Percentiles rank a stretch among this genome's conserved stretches.
Evolutionary conservation across 2,329 filamentous ascomycete species (phyloP).

Genomic region (Volutella citrinella): DNA sequence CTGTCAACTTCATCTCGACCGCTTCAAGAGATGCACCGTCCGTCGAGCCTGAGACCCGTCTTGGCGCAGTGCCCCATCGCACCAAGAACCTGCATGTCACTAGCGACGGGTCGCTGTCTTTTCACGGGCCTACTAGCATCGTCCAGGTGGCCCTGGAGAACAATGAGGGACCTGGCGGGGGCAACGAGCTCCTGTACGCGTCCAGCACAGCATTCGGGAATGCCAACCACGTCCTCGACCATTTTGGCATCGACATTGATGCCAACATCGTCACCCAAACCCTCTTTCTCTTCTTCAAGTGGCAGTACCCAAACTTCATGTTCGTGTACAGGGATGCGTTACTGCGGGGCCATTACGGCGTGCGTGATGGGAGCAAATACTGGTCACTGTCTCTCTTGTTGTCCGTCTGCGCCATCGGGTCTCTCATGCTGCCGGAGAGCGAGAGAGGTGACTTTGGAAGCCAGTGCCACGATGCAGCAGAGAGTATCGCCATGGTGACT

Average conservation of each 20-base stretch:
- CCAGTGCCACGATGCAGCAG: conserved; percentile 19
- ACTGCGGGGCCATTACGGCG: conserved; percentile 20
- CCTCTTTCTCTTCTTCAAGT: conserved; percentile 24
- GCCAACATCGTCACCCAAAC: conserved; percentile 16
- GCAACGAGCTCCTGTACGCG: not conserved
- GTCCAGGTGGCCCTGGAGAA: too few relatives aligned
- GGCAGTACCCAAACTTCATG: conserved; percentile 30
- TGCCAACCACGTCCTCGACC: conserved; percentile 16
- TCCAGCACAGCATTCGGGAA: conserved; percentile 9
- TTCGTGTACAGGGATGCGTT: conserved; percentile 29
- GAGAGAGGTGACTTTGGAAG: conserved; percentile 9
- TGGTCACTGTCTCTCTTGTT: conserved; percentile 24
- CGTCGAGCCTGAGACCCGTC: not conserved
- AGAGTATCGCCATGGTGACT: conserved; percentile 23
- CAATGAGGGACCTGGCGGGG: conserved; percentile 4
- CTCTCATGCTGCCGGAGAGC: conserved; percentile 13
- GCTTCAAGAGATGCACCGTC: not conserved
- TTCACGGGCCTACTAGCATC: conserved; percentile 24
- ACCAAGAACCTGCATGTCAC: conserved; percentile 5
- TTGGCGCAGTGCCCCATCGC: too few relatives aligned
- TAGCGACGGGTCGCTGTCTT: conserved; percentile 13
- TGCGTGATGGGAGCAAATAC: conserved; percentile 18
- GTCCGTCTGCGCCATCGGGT: conserved; percentile 22
- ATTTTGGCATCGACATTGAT: conserved; percentile 22
- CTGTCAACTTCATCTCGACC: conserved; percentile 1